Evolutionary conservation across 352 stramenopile species (phyloP).

Genomic region (Pythium myriotylum): DNA sequence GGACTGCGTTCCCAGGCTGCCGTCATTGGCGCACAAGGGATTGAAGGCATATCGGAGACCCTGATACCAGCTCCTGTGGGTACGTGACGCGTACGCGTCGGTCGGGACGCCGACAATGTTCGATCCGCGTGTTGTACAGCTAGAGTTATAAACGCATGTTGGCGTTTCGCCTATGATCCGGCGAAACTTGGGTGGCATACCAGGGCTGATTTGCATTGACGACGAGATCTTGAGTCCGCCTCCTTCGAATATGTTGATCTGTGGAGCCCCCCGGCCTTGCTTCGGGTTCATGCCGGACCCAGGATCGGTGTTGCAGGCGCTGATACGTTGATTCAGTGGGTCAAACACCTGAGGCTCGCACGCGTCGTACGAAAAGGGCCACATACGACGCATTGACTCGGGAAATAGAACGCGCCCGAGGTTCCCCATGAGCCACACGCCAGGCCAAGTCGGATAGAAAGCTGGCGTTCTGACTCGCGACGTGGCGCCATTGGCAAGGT

Average conservation of each 20-base stretch:
- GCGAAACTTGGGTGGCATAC: conserved; percentile 44
- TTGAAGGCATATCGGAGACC: conserved; percentile 39
- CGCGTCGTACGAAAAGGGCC: conserved; percentile 92
- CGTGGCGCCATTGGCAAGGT: conserved; percentile 11
- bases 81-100: conserved; percentile 22
- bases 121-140: conserved; percentile 20
- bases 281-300: conserved; percentile 88
- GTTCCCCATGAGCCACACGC: conserved; percentile 94
- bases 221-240: conserved; percentile 65
- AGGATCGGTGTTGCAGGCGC: conserved; percentile 82
- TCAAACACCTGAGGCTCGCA: conserved; percentile 71
- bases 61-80: conserved; percentile 35
- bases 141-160: conserved; percentile 11
- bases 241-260: conserved; percentile 94
- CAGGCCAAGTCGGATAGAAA: conserved; percentile 80
- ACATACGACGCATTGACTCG: conserved; percentile 85
- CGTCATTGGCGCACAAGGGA: conserved; percentile 24
- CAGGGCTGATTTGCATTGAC: conserved; percentile 76
- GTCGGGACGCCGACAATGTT: conserved; percentile 24
- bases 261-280: conserved; percentile 83
- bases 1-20: conserved; percentile 22
- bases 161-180: conserved; percentile 16
- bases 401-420: conserved; percentile 90
- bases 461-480: conserved; percentile 2
- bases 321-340: conserved; percentile 52